phyloP scores from a whole-genome alignment of 345 rosid species.

The Murraya paniculata region DNA sequence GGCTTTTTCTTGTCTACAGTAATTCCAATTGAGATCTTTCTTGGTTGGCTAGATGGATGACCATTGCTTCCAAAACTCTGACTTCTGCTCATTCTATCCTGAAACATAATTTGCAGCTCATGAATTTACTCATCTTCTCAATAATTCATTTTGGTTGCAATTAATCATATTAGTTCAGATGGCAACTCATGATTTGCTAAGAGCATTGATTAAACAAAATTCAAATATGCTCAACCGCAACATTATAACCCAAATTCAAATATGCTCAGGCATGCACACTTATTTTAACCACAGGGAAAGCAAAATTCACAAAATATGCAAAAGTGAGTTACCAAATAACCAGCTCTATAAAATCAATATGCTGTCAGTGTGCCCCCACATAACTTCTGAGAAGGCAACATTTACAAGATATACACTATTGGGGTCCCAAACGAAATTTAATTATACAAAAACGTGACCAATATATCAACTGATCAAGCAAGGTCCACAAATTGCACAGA shows the following conservation, averaged over 20 bases:
- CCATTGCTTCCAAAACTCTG: conserved; percentile 59
- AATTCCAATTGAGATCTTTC: conserved; percentile 87
- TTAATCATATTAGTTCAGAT: background rate
- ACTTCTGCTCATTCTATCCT: conserved; percentile 52
- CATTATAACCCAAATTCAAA: background rate
- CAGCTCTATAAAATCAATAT: background rate
- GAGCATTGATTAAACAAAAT: background rate
- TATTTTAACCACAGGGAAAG: background rate
- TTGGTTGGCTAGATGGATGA: conserved; percentile 62
- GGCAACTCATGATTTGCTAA: background rate
- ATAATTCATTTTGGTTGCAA: background rate
- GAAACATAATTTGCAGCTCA: conserved; percentile 23
- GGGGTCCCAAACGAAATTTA: background rate
- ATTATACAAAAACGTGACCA: background rate
- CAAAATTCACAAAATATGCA: background rate
- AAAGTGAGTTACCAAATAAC: background rate
- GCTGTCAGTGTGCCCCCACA: background rate
- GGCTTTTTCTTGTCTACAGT: conserved; percentile 44
- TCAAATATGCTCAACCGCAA: conserved; percentile 2
- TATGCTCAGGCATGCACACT: background rate
- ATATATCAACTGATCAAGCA: background rate
- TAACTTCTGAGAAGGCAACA: background rate
- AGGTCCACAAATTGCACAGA: background rate
- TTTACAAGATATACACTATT: background rate
- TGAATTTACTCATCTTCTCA: conserved; percentile 8